These are phyloP conservation scores for Hydrangea macrophylla DNA, from an alignment of 148 eudicot species.

Conservation along the genomic window DNA sequence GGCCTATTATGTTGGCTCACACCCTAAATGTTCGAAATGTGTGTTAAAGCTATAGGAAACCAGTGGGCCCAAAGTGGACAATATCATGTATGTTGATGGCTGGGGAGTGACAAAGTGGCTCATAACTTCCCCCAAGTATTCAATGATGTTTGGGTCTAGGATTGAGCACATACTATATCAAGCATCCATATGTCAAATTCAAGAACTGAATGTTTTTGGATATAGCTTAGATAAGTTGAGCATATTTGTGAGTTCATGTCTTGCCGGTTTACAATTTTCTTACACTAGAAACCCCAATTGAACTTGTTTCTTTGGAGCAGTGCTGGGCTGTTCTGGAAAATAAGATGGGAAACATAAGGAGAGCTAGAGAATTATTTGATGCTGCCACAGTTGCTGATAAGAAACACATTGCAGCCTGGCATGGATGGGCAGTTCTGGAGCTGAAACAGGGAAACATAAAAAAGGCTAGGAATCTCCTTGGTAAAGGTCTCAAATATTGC, in stretches of 20 bases:
- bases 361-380: constrained; percentile 85
- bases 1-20: too few relatives aligned
- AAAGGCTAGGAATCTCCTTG: constrained; percentile 84
- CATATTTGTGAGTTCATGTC: neutral
- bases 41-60: too few relatives aligned
- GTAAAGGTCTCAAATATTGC: constrained; percentile 75
- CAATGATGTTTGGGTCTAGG: neutral
- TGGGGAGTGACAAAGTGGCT: too few relatives aligned
- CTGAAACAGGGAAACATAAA: constrained; percentile 79
- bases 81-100: too few relatives aligned
- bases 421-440: constrained; percentile 97
- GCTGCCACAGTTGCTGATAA: constrained; percentile 98
- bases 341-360: constrained; percentile 72
- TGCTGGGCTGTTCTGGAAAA: constrained; percentile 97
- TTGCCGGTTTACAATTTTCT: neutral
- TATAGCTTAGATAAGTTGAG: neutral
- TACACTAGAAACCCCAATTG: constrained; percentile 7
- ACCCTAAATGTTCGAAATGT: too few relatives aligned
- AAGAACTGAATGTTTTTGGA: neutral
- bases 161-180: neutral
- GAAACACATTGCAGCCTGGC: constrained; percentile 97
- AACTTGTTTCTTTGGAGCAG: constrained; percentile 34
- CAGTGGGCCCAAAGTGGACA: too few relatives aligned
- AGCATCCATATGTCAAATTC: neutral
- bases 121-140: too few relatives aligned